A percentile compares a stretch with the other conserved stretches of the same genome.
Conservation (phyloP, 2,329 filamentous ascomycete genomes). For the Clarireedia hainanense region DNA sequence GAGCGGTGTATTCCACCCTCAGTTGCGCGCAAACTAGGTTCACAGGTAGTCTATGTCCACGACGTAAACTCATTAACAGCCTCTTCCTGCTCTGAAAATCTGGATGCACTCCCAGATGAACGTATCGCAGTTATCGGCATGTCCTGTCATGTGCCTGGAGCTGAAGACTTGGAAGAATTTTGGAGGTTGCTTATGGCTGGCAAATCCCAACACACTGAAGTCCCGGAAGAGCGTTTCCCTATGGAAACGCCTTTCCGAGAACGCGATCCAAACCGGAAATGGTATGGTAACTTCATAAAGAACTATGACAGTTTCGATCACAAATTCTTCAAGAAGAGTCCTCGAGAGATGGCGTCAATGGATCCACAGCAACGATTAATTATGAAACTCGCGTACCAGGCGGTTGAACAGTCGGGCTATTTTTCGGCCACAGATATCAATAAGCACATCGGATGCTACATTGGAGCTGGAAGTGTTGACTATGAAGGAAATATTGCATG, state of each 20-base stretch:
- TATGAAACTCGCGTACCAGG: constrained; percentile 11
- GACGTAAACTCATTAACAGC: background rate
- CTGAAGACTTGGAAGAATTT: constrained; percentile 45
- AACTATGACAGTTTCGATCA: constrained; percentile 11
- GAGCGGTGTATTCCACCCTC: constrained; percentile 32
- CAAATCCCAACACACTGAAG: constrained; percentile 56
- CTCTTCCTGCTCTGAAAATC: constrained; percentile 5
- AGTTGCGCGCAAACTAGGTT: constrained; percentile 21
- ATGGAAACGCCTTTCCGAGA: constrained; percentile 36
- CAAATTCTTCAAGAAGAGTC: constrained; percentile 12
- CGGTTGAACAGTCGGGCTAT: constrained; percentile 10
- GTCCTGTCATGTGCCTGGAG: constrained; percentile 29
- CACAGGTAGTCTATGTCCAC: no score
- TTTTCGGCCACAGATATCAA: background rate
- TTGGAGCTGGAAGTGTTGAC: constrained; percentile 5
- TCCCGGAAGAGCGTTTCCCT: constrained; percentile 61
- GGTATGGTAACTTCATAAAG: constrained; percentile 8
- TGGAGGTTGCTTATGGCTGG: constrained; percentile 66
- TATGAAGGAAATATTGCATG: constrained; percentile 10
- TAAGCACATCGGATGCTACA: constrained; percentile 12
- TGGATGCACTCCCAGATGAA: background rate
- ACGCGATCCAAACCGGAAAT: constrained; percentile 4
- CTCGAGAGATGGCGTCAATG: constrained; percentile 14
- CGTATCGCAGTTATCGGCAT: constrained; percentile 32
- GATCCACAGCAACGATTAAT: constrained; percentile 13